Percentiles rank a stretch among this genome's conserved stretches.
These are phyloP conservation scores for Tetragonia tetragonoides DNA, from an alignment of 148 eudicot species.

Conservation along the genomic window DNA sequence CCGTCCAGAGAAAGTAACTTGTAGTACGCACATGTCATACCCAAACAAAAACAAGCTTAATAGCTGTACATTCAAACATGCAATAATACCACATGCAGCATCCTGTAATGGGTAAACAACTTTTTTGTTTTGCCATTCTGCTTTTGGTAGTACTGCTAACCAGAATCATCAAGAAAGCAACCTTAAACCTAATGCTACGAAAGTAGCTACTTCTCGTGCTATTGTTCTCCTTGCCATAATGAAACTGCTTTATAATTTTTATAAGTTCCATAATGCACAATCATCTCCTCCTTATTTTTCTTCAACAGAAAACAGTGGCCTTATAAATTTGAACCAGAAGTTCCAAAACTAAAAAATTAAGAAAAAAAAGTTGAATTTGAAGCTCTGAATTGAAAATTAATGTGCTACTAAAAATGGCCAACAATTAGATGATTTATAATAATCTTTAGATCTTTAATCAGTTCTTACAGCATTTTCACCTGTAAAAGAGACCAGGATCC, in stretches of 20 bases:
- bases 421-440: background rate
- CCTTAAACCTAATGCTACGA: background rate
- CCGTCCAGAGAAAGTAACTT: too few species aligned
- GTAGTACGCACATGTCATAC: too few species aligned
- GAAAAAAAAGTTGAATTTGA: background rate
- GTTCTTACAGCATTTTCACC: background rate
- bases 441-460: background rate
- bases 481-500: background rate
- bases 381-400: background rate
- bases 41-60: too few species aligned
- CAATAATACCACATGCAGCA: background rate
- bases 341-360: too few species aligned
- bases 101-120: background rate
- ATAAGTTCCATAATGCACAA: background rate
- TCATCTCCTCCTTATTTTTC: background rate
- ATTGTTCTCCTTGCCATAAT: background rate
- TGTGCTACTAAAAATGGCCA: background rate
- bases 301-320: background rate
- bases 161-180: constrained; percentile 1
- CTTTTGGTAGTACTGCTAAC: constrained; percentile 4
- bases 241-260: background rate
- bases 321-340: too few species aligned
- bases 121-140: background rate
- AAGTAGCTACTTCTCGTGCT: background rate
- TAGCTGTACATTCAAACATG: background rate